Evolutionary conservation across 2,329 filamentous ascomycete genomes (phyloP), one percentile per base, ranked within the genome.

Genomic region (Penicillium sp.): DNA sequence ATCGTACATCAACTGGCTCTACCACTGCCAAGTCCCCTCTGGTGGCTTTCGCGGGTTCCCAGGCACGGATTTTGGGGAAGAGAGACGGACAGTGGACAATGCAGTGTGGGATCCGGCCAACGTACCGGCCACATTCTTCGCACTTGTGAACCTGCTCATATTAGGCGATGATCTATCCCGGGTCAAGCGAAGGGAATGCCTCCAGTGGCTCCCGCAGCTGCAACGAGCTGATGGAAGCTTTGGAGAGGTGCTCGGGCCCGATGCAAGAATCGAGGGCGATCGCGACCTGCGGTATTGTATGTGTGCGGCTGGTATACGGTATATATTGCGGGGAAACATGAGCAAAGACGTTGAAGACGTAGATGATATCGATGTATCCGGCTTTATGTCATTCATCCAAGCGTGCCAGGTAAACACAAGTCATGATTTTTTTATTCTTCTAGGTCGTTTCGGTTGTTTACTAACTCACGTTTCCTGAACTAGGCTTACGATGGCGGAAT

Each of bases 31-130:
- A 73, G 89, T 96, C 64, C 87, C 89, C 0, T 79, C 84, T 33
- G 94, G 94, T 26, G 94, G 94, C 15, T 97, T 99, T 75, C 88
- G 90, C 61, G 92, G 91, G 40, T 92, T 90, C 59, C 89, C 92
- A 1, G 90, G 74, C 71, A 95, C 81, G 61, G 68, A 83, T 69
- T 75, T 86, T 65, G 73, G 79, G 48, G 64, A 76, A 61, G 63
- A 75, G 62, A 73, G 74, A 65, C 54, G 79, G 63, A 79, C 77
- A 67, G 67, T 81, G 2, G 75, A 78, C 35, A 85, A 85, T 64
- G 77, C 79, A 51, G 73, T 70, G 42, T 88, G 86, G 85, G 87
- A 90, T 73, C 84, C 86, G n/a, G 84, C 92, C 0, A 96, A 93
- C 72, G 76, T 97, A 15, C 89, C 92, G 0, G 90, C 91, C 1